Percentiles rank a stretch among this genome's conserved stretches.
These are phyloP conservation scores for Lipomyces mesembrius DNA, from an alignment of 805 yeast genomes.

Conservation along the genomic window DNA sequence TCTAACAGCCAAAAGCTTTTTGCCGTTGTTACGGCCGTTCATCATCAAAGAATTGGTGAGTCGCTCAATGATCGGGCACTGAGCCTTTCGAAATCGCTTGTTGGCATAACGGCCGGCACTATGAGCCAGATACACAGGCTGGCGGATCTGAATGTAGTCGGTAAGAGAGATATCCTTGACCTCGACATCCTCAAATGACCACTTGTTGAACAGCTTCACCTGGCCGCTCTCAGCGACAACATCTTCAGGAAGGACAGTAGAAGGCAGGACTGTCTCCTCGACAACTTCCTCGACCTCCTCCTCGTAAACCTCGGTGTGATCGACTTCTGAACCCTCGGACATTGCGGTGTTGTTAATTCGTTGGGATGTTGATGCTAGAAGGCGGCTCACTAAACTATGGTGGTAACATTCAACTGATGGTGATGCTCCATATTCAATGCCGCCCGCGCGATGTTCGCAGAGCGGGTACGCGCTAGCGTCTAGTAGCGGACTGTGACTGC, in stretches of 20 bases:
- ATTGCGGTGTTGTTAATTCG: slow-evolving; percentile 9
- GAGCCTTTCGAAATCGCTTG: slow-evolving; percentile 99
- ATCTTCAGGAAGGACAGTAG: slow-evolving; percentile 96
- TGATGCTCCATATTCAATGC: background rate
- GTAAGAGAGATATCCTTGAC: slow-evolving; percentile 97
- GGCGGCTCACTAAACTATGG: background rate
- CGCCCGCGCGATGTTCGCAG: background rate
- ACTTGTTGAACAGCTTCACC: slow-evolving; percentile 98
- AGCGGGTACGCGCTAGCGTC: background rate
- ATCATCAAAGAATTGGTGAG: slow-evolving; percentile 99
- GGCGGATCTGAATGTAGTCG: slow-evolving; percentile 97
- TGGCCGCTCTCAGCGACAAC: slow-evolving; percentile 95
- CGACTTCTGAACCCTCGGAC: slow-evolving; percentile 33
- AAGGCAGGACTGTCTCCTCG: slow-evolving; percentile 26
- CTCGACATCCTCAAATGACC: slow-evolving; percentile 98
- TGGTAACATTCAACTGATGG: background rate
- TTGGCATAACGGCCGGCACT: slow-evolving; percentile 99
- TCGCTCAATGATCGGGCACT: slow-evolving; percentile 99
- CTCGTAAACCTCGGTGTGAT: slow-evolving; percentile 24
- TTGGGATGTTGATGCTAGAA: background rate
- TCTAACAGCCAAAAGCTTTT: slow-evolving; percentile 99
- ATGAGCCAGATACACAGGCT: slow-evolving; percentile 97
- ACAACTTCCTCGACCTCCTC: slow-evolving; percentile 29
- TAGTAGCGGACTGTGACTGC: background rate
- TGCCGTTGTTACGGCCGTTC: slow-evolving; percentile 99